Percentiles rank a stretch among this genome's conserved stretches.
These are phyloP conservation scores for Solanum chmielewskii DNA, from an alignment of 257 asterid species.

Conservation along the genomic window DNA sequence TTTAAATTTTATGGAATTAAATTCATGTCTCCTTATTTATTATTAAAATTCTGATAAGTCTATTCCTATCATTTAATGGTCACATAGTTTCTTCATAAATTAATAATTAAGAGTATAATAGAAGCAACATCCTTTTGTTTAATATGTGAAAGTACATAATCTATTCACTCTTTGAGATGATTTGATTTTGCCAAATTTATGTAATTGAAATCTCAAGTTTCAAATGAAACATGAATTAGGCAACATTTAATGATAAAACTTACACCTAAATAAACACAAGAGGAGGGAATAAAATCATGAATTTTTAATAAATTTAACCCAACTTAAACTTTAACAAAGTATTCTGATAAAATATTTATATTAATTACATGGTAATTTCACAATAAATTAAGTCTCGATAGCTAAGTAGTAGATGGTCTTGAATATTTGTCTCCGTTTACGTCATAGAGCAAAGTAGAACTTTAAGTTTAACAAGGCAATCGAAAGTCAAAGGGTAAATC, in stretches of 20 bases:
- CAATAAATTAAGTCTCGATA: no score
- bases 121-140: not conserved
- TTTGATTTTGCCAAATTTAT: not conserved
- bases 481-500: no score
- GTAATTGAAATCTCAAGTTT: not conserved
- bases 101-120: no score
- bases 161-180: not conserved
- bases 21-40: not conserved
- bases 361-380: no score
- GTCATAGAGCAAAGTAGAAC: no score
- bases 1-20: not conserved
- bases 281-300: not conserved
- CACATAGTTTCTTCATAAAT: not conserved
- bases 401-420: no score
- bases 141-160: not conserved
- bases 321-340: no score
- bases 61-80: not conserved
- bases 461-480: no score
- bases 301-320: not conserved
- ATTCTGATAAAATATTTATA: no score
- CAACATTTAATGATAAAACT: not conserved
- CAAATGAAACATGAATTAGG: not conserved
- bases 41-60: not conserved
- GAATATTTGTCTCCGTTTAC: no score
- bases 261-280: not conserved